Percentiles rank a stretch among this genome's conserved stretches.
Conservation (phyloP, 441 rosid genomes). For the Aleurites moluccanus region DNA sequence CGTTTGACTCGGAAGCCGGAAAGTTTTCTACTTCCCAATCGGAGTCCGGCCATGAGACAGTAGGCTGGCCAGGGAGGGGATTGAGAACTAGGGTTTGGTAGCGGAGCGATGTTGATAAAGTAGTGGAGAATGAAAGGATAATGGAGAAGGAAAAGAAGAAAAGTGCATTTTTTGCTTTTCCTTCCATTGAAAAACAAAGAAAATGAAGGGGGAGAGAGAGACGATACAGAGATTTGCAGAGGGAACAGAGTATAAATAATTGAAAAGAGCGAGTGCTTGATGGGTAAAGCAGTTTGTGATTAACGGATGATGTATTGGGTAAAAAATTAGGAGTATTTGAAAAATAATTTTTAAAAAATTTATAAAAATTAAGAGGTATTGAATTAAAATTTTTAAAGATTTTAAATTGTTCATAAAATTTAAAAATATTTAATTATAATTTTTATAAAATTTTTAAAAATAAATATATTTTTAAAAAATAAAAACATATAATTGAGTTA, state of each 20-base stretch:
- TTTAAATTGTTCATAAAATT: too few relatives aligned
- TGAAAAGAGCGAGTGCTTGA: neutral
- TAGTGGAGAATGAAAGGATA: constrained; percentile 28
- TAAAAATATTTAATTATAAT: too few relatives aligned
- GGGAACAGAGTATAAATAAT: constrained; percentile 24
- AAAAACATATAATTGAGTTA: too few relatives aligned
- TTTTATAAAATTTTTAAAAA: too few relatives aligned
- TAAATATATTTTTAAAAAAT: too few relatives aligned
- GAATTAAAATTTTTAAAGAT: too few relatives aligned
- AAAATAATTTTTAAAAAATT: too few relatives aligned
- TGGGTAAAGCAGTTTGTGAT: neutral
- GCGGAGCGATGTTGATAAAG: constrained; percentile 18
- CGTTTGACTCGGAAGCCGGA: neutral
- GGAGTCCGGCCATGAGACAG: constrained; percentile 41
- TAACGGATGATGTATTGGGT: too few relatives aligned
- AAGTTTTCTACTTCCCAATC: constrained; percentile 20
- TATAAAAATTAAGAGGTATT: too few relatives aligned
- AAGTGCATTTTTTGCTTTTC: constrained; percentile 25
- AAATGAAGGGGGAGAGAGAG: neutral
- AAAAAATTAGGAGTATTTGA: too few relatives aligned
- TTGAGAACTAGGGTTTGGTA: constrained; percentile 47
- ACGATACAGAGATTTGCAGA: neutral
- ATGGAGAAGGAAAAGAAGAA: constrained; percentile 32
- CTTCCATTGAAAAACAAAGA: constrained; percentile 36
- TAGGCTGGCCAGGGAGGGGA: constrained; percentile 48